Conservation (phyloP, 306 rosid species). For the Lagenaria siceraria region DNA sequence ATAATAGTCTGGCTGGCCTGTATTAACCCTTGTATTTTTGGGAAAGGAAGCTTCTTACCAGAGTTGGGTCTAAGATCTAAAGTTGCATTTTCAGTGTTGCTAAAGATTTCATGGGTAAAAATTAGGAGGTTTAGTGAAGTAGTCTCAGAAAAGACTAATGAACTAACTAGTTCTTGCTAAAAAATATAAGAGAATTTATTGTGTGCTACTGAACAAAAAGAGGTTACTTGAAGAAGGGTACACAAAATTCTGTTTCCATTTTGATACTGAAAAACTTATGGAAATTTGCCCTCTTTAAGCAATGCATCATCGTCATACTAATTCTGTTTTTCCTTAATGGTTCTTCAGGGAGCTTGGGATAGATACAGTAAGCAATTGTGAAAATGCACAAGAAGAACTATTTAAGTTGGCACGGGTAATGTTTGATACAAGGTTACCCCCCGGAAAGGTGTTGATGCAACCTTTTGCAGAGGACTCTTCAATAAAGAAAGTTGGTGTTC, state of each 20-base stretch:
- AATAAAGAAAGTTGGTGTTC: slow-evolving; percentile 71
- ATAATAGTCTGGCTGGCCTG: neutral
- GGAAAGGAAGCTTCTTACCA: neutral
- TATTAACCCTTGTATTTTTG: neutral
- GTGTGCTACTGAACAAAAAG: neutral
- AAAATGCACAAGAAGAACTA: slow-evolving; percentile 64
- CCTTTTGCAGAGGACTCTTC: slow-evolving; percentile 91
- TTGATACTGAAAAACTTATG: neutral
- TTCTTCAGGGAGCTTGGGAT: slow-evolving; percentile 77
- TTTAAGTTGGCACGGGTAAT: slow-evolving; percentile 62
- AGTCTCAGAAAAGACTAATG: neutral
- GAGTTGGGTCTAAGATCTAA: neutral
- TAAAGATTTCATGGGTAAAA: neutral
- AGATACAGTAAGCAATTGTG: slow-evolving; percentile 52
- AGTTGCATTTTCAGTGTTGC: neutral
- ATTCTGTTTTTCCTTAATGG: neutral
- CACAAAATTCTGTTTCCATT: neutral
- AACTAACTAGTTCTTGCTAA: neutral
- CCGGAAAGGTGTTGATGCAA: slow-evolving; percentile 76
- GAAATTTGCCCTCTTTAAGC: neutral
- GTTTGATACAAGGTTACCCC: slow-evolving; percentile 95
- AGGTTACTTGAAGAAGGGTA: neutral
- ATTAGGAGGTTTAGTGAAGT: neutral
- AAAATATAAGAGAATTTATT: neutral
- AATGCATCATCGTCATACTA: neutral